These are phyloP conservation scores for Amanita inopinata DNA, from an alignment of 768 basidiomycete genomes.

Conservation along the genomic window DNA sequence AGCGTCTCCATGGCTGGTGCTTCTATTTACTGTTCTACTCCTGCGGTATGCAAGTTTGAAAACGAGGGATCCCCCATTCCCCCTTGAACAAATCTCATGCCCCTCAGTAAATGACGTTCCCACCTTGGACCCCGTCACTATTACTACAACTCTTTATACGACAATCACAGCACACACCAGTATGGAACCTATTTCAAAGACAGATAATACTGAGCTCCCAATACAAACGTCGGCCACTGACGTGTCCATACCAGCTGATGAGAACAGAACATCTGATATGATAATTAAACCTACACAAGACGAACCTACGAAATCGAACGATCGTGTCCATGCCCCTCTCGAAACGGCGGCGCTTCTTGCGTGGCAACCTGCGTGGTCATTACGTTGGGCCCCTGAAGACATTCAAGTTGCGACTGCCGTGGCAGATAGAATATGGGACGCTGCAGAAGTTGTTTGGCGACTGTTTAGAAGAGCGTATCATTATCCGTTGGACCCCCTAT, in stretches of 20 bases:
- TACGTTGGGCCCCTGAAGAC: constrained; percentile 25
- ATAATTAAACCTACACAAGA: too few species aligned
- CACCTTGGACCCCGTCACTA: constrained; percentile 23
- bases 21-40: neutral
- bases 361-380: constrained; percentile 20
- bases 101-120: constrained; percentile 14
- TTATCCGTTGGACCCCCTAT: constrained; percentile 47
- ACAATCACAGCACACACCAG: constrained; percentile 17
- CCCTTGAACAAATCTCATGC: constrained; percentile 20
- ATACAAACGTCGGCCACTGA: neutral
- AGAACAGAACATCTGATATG: too few species aligned
- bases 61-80: constrained; percentile 14
- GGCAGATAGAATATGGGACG: constrained; percentile 27
- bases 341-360: constrained; percentile 13
- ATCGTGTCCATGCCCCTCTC: too few species aligned
- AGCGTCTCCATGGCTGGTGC: constrained; percentile 1
- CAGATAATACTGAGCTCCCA: neutral
- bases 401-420: constrained; percentile 16
- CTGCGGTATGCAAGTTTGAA: neutral
- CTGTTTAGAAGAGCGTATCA: constrained; percentile 41
- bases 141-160: constrained; percentile 30
- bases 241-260: constrained; percentile 6
- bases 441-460: constrained; percentile 35
- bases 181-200: constrained; percentile 14
- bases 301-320: too few species aligned